Evolutionary conservation across 2,329 filamentous ascomycete species (phyloP).

Genomic region (Anthostomella pinea): DNA sequence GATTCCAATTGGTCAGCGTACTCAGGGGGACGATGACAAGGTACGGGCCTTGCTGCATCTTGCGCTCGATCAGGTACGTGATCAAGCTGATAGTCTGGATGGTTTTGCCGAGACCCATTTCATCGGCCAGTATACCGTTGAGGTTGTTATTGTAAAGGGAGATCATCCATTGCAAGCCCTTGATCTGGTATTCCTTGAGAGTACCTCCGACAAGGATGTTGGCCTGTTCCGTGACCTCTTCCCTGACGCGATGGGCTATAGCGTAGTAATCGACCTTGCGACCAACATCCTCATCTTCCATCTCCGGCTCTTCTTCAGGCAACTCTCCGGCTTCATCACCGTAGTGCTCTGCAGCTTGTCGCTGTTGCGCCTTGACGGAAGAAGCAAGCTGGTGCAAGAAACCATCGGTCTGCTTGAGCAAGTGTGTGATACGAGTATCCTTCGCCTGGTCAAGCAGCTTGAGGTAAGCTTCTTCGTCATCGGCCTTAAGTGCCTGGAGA

Average conservation of each 20-base stretch:
- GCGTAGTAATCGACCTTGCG: slow-evolving; percentile 98
- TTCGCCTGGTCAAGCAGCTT: slow-evolving; percentile 98
- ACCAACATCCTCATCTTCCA: slow-evolving; percentile 63
- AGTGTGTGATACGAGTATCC: slow-evolving; percentile 96
- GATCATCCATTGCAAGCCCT: slow-evolving; percentile 99
- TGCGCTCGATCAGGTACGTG: slow-evolving; percentile 94
- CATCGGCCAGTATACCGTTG: slow-evolving; percentile 96
- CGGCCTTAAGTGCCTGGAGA: slow-evolving; percentile 97
- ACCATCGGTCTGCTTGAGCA: slow-evolving; percentile 94
- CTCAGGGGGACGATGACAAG: slow-evolving; percentile 95
- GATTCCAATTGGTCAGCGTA: slow-evolving; percentile 97
- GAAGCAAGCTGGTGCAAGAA: slow-evolving; percentile 95
- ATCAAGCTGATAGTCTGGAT: slow-evolving; percentile 98
- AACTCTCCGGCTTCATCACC: slow-evolving; percentile 56
- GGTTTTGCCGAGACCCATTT: slow-evolving; percentile 99
- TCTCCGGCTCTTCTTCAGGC: slow-evolving; percentile 64
- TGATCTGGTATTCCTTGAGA: slow-evolving; percentile 96
- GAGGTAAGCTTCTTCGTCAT: slow-evolving; percentile 98
- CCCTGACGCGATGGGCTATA: slow-evolving; percentile 92
- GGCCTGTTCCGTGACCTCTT: slow-evolving; percentile 83
- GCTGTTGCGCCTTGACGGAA: slow-evolving; percentile 92
- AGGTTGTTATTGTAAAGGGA: slow-evolving; percentile 99
- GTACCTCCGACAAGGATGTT: slow-evolving; percentile 84
- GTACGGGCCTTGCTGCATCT: slow-evolving; percentile 87
- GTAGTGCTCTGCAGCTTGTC: slow-evolving; percentile 75